Base-by-base conservation (phyloP, 192 early-diverging fungal species). In the Coemansia sp. region DNA sequence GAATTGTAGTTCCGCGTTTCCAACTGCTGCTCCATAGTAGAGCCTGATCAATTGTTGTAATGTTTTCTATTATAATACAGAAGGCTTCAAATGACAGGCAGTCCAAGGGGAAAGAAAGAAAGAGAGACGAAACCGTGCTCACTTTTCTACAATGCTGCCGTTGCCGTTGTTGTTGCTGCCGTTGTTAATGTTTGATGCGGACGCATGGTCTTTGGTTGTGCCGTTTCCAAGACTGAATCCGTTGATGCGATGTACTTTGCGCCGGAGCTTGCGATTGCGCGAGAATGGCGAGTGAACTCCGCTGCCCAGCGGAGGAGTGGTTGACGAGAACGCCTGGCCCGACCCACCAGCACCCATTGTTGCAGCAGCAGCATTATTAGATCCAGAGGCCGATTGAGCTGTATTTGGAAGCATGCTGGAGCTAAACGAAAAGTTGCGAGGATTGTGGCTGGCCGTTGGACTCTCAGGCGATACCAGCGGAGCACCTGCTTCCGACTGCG, bases 211-310 rank as follows among this genome's bases (percentile, higher is more conserved):
- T 32, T 58, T 58, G 6, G 42, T 37, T 9, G 65, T 11, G 19
- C 60, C 26, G 21, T 62, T 41, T 65, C 58, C 19, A 42, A 63
- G 44, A 44, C 65, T 50, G 1, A 74, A 5, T 5, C 62, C 65
- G 41, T 63, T 65, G 10, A 82, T 68, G 38, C 79, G 79, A 38
- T 82, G 75, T 9, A 82, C 71, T 50, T 82, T 82, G 42, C 79
- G 70, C 26, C 79, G 74, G 65, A 82, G 60, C 15, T 57, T 64
- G 41, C 79, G 79, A 47, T 76, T 76, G 45, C 79, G 69, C 45
- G 79, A 65, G 47, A 76, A 82, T 19, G 79, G 79, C 63, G 79
- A 82, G n/a, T 74, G 66, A 2, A 65, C 53, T 21, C 79, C 79
- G 40, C 64, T 66, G 53, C 61, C 67, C 52, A 64, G 64, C 0